These are phyloP conservation scores for Yamagishiella unicocca DNA, from an alignment of 139 green algal species.

Conservation along the genomic window DNA sequence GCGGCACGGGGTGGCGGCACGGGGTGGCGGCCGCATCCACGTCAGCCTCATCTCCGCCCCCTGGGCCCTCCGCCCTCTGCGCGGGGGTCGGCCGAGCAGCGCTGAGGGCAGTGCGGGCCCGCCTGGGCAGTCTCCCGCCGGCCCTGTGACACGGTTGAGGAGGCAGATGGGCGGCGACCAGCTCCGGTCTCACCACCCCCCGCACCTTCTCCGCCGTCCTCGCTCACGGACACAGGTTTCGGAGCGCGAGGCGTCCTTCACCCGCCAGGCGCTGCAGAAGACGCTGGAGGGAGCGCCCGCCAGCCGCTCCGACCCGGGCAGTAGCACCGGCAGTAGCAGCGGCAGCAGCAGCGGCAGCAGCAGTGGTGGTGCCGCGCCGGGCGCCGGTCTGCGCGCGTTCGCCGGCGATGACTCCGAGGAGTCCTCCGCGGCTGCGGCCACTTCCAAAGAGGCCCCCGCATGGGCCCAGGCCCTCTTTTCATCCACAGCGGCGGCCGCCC, in stretches of 20 bases:
- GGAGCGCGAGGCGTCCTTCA: conserved; percentile 8
- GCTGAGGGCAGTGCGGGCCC: too few species aligned
- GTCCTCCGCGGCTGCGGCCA: background rate
- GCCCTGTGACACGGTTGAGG: too few species aligned
- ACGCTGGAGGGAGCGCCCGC: background rate
- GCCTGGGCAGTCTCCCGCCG: too few species aligned
- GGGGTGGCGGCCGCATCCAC: too few species aligned
- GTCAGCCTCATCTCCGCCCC: too few species aligned
- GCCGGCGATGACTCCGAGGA: background rate
- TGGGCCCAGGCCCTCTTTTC: conserved; percentile 33
- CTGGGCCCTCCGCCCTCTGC: too few species aligned
- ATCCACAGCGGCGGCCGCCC: background rate
- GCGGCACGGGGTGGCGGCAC: too few species aligned
- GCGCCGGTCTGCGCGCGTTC: too few species aligned
- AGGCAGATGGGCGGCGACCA: too few species aligned
- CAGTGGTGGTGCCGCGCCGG: too few species aligned
- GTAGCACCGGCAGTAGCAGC: background rate
- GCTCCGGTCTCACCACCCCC: too few species aligned
- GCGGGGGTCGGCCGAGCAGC: too few species aligned
- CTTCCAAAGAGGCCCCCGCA: background rate
- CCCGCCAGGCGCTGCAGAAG: conserved; percentile 32
- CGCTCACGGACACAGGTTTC: background rate
- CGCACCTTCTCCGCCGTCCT: background rate
- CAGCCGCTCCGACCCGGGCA: background rate
- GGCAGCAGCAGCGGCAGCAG: background rate